Percentiles rank a stretch among this genome's conserved stretches.
Evolutionary conservation across 1,284 basidiomycete genomes (phyloP).

Genomic region (Ceratobasidium sp.): DNA sequence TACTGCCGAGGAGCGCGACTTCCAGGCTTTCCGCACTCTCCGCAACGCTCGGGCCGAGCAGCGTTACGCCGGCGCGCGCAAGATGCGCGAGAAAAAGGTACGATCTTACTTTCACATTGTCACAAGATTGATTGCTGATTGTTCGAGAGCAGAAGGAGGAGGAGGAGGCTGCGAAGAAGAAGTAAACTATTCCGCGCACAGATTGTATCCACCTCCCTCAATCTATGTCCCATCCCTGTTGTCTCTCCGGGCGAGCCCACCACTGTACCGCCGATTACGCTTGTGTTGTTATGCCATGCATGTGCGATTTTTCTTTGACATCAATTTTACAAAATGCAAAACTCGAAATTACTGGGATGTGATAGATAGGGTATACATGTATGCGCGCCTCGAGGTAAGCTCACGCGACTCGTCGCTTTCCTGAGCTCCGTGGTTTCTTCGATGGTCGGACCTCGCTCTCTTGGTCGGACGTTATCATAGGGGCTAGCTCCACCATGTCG

Average conservation of each 20-base stretch:
- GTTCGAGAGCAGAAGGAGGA: slow-evolving; percentile 78
- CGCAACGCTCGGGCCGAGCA: slow-evolving; percentile 88
- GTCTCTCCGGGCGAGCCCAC: not conserved
- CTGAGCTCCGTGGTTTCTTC: slow-evolving; percentile 13
- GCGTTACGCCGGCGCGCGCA: slow-evolving; percentile 90
- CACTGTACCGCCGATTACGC: slow-evolving; percentile 36
- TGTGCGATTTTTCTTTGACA: slow-evolving; percentile 42
- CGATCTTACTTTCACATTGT: slow-evolving; percentile 51
- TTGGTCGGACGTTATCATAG: slow-evolving; percentile 2
- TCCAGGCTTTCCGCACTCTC: slow-evolving; percentile 91
- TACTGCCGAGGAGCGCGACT: slow-evolving; percentile 90
- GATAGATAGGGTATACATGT: not conserved
- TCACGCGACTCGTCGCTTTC: not conserved
- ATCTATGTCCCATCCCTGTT: slow-evolving; percentile 19
- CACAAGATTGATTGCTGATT: slow-evolving; percentile 18
- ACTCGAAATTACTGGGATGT: slow-evolving; percentile 15
- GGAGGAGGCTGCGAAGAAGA: slow-evolving; percentile 93
- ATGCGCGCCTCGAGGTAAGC: not conserved
- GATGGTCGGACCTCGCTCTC: slow-evolving; percentile 6
- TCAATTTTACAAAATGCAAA: slow-evolving; percentile 46
- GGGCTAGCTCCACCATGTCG: not conserved
- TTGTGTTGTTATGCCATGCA: slow-evolving; percentile 46
- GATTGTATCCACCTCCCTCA: slow-evolving; percentile 31
- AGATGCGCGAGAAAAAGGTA: slow-evolving; percentile 83
- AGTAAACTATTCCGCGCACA: slow-evolving; percentile 67